Conservation (phyloP, 1,284 basidiomycete species). For the Nidula niveotomentosa region DNA sequence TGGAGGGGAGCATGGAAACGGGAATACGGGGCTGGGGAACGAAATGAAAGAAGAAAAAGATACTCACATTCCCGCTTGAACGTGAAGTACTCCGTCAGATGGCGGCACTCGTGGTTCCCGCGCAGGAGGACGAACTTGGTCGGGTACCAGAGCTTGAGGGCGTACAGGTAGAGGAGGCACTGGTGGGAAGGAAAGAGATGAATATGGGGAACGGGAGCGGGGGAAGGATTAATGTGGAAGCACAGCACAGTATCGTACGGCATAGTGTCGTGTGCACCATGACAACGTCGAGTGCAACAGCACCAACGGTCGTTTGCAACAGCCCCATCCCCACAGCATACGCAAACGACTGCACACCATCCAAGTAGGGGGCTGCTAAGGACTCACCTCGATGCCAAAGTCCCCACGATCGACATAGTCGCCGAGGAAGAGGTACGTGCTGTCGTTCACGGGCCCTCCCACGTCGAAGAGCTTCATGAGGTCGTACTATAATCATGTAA, state of each 20-base stretch:
- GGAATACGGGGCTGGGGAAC: no score
- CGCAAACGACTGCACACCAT: not conserved
- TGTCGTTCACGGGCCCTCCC: constrained; percentile 87
- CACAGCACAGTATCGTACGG: no score
- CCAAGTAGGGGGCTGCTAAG: not conserved
- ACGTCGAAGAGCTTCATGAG: constrained; percentile 99
- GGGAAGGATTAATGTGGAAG: no score
- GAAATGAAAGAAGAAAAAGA: constrained; percentile 2
- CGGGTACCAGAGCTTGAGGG: constrained; percentile 94
- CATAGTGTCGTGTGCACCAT: no score
- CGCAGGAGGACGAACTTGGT: constrained; percentile 88
- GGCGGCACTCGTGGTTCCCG: constrained; percentile 97
- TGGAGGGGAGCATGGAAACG: no score
- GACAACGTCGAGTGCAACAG: no score
- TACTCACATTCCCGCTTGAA: constrained; percentile 90
- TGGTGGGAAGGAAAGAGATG: constrained; percentile 24
- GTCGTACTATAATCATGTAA: constrained; percentile 69
- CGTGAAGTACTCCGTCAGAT: constrained; percentile 96
- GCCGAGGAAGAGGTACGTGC: constrained; percentile 93
- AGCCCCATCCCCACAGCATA: no score
- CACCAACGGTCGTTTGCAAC: no score
- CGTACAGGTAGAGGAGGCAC: constrained; percentile 91
- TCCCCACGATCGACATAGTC: constrained; percentile 98
- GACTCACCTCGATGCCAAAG: constrained; percentile 88
- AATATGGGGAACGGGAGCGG: not conserved